A percentile compares a stretch with the other conserved stretches of the same genome.
phyloP scores from a whole-genome alignment of 345 rosid genomes.

The Linum tenue region DNA sequence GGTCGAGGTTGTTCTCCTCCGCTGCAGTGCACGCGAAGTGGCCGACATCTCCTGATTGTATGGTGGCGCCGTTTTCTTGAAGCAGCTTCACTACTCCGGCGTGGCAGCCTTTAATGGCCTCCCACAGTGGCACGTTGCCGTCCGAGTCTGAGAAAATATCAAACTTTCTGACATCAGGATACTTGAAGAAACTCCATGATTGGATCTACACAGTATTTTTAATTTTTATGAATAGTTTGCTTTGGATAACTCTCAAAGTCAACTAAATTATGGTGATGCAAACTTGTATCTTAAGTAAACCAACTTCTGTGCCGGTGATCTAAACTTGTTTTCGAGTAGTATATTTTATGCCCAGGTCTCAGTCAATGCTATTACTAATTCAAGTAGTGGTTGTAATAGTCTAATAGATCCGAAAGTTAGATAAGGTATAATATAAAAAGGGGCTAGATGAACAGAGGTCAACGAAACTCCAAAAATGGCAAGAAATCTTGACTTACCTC shows the following conservation, averaged over 20 bases:
- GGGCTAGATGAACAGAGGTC: background rate
- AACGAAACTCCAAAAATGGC: background rate
- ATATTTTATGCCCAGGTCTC: background rate
- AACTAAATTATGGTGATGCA: background rate
- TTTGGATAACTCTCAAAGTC: background rate
- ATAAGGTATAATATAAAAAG: background rate
- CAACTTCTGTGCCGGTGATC: background rate
- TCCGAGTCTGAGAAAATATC: conserved; percentile 41
- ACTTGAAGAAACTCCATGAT: background rate
- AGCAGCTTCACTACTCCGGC: conserved; percentile 39
- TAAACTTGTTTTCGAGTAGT: background rate
- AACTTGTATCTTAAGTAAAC: background rate
- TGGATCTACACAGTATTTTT: background rate
- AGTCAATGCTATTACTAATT: background rate
- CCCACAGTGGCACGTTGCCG: conserved; percentile 75
- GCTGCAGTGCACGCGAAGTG: conserved; percentile 63
- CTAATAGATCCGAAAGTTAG: background rate
- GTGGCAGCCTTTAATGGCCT: conserved; percentile 61
- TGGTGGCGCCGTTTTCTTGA: conserved; percentile 32
- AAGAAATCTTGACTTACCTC: conserved; percentile 36
- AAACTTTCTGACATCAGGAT: background rate
- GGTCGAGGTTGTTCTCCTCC: conserved; percentile 51
- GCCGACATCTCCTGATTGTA: conserved; percentile 63
- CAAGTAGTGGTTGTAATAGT: background rate
- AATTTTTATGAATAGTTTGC: no score